These are phyloP conservation scores for Colletotrichum orchidophilum DNA, from an alignment of 2,329 filamentous ascomycete species.

Conservation along the genomic window DNA sequence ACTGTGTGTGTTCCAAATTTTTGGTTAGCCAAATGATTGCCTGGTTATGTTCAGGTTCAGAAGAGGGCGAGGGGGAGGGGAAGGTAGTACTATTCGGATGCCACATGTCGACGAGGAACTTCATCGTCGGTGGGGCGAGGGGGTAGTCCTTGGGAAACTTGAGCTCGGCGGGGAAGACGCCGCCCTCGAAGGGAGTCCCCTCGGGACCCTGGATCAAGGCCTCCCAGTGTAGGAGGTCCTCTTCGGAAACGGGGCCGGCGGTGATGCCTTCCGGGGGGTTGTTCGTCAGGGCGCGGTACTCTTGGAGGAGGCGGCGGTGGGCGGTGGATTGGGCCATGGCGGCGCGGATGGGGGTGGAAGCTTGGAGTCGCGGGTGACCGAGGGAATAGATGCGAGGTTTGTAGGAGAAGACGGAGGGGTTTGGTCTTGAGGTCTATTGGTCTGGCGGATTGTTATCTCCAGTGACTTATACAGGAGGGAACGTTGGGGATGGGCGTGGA, in stretches of 20 bases:
- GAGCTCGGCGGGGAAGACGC: slow-evolving; percentile 93
- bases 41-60: too few species aligned
- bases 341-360: not conserved
- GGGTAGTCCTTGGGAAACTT: slow-evolving; percentile 97
- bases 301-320: slow-evolving; percentile 87
- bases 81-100: slow-evolving; percentile 93
- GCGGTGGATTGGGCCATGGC: slow-evolving; percentile 69
- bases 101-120: slow-evolving; percentile 92
- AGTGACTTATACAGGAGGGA: slow-evolving; percentile 14
- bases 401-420: not conserved
- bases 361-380: not conserved
- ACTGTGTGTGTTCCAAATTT: slow-evolving; percentile 73
- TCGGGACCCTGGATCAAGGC: slow-evolving; percentile 95
- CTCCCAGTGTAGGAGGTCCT: slow-evolving; percentile 97
- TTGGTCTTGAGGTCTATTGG: not conserved
- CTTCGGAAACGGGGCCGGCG: slow-evolving; percentile 90
- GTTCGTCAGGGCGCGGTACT: slow-evolving; percentile 93
- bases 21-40: too few species aligned
- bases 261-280: slow-evolving; percentile 98
- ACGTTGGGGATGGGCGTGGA: not conserved
- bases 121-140: slow-evolving; percentile 95
- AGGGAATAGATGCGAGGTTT: not conserved
- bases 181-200: slow-evolving; percentile 94
- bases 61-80: not conserved
- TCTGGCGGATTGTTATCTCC: slow-evolving; percentile 12